A percentile compares a stretch with the other conserved stretches of the same genome.
These are phyloP conservation scores for Avena eriantha DNA, from an alignment of 176 grass and related monocot species.

Conservation along the genomic window DNA sequence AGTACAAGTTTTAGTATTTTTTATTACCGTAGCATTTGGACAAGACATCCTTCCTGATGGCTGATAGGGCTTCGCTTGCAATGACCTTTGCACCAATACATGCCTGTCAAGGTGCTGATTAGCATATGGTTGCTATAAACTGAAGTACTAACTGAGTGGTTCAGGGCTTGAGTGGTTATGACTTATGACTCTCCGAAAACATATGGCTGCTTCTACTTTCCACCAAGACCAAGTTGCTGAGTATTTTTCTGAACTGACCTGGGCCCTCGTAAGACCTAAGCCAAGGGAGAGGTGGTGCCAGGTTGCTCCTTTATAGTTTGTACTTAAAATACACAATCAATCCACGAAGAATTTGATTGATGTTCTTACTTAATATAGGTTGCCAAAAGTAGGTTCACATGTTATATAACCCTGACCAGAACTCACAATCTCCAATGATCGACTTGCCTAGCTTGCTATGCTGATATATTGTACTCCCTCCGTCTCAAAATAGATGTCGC, in stretches of 20 bases:
- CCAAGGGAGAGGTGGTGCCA: not conserved
- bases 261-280: conserved; percentile 9
- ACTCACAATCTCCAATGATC: conserved; percentile 16
- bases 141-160: conserved; percentile 2
- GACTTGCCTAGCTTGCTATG: conserved; percentile 24
- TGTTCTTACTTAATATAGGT: conserved; percentile 21
- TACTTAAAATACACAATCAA: conserved; percentile 1
- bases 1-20: conserved; percentile 43
- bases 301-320: conserved; percentile 13
- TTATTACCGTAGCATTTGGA: conserved; percentile 98
- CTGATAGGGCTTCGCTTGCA: conserved; percentile 92
- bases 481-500: too few species aligned
- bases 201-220: conserved; percentile 8
- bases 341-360: conserved; percentile 8
- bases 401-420: not conserved
- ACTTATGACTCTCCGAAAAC: conserved; percentile 1
- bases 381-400: conserved; percentile 13
- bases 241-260: conserved; percentile 18
- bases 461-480: conserved; percentile 25
- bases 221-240: conserved; percentile 31
- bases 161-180: not conserved
- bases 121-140: conserved; percentile 41
- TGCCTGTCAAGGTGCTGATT: conserved; percentile 68
- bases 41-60: conserved; percentile 95
- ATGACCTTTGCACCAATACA: conserved; percentile 94